These are phyloP conservation scores for Sporobolomyces roseus DNA, from an alignment of 768 basidiomycete genomes.

Conservation along the genomic window DNA sequence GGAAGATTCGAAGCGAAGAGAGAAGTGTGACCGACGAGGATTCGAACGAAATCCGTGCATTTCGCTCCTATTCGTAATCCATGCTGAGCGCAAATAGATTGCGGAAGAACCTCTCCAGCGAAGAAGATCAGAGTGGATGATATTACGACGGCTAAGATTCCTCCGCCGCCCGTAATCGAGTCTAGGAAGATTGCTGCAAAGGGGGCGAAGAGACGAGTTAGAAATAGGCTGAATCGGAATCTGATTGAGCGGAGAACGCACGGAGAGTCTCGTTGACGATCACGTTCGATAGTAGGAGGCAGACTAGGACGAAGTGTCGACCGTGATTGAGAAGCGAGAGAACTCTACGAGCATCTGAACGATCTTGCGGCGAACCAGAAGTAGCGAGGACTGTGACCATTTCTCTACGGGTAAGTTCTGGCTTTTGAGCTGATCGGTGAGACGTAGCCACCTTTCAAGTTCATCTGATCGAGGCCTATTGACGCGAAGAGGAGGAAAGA, in stretches of 20 bases:
- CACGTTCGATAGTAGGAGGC: constrained; percentile 81
- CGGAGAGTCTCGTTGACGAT: constrained; percentile 52
- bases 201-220: neutral
- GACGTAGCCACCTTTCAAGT: too few relatives aligned
- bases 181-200: constrained; percentile 50
- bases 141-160: constrained; percentile 51
- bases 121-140: constrained; percentile 46
- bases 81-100: constrained; percentile 67
- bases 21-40: constrained; percentile 47
- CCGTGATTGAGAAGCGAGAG: constrained; percentile 59
- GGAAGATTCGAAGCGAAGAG: too few relatives aligned
- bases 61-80: constrained; percentile 75
- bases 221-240: too few relatives aligned
- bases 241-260: neutral
- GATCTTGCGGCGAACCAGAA: constrained; percentile 38
- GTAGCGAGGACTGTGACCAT: constrained; percentile 35
- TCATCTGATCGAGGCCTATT: constrained; percentile 28
- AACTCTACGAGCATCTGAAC: constrained; percentile 51
- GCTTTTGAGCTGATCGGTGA: too few relatives aligned
- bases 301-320: constrained; percentile 89
- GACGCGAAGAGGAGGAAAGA: neutral
- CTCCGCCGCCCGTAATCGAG: constrained; percentile 50
- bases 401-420: too few relatives aligned
- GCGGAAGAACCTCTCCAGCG: constrained; percentile 54
- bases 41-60: constrained; percentile 68